Evolutionary conservation across 345 rosid species (phyloP), one percentile per base, ranked within the genome.

Genomic region (Alliaria petiolata): DNA sequence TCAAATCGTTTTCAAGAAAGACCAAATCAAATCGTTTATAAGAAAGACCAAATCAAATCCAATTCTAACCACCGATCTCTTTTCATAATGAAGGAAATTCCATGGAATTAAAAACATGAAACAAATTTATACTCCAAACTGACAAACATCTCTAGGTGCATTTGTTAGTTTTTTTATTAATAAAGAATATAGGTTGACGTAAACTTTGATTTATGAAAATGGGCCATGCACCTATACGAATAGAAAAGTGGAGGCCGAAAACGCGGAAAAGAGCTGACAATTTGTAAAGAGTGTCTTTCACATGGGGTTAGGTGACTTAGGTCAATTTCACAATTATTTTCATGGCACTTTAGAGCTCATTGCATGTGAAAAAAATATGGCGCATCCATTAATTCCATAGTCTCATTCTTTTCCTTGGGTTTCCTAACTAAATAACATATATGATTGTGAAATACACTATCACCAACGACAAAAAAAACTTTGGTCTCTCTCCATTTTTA

Each of bases 231-330:
- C 49, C n/a, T 6, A 28, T 19, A 14, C 22, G 31, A 30, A 71
- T 11, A 52, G 5, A 38, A 38, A 45, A 30, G 4, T 57, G 36
- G 70, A 69, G 70, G 75, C 7, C 28, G 8, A 13, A n/a, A 50
- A 69, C 79, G 71, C 75, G 75, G 69, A 64, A 62, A 35, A 69
- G 52, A 76, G 70, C 69, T 62, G 73, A 67, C 61, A 45, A 61
- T 43, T 66, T 19, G 57, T 54, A 44, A 57, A 57, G 53, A 44
- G 70, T 47, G 62, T 63, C 75, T 55, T 30, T 31, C 71, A 69
- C 71, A 63, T 76, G 76, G 76, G 67, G 16, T 70, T 69, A 55
- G 66, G 79, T 26, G 28, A n/a, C n/a, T n/a, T n/a, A n/a, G 25
- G 25, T 76, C 74, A 58, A 39, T 66, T 51, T 66, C 16, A 49